Evolutionary conservation across 1,284 basidiomycete species (phyloP).

Genomic region (Ustilago tritici): DNA sequence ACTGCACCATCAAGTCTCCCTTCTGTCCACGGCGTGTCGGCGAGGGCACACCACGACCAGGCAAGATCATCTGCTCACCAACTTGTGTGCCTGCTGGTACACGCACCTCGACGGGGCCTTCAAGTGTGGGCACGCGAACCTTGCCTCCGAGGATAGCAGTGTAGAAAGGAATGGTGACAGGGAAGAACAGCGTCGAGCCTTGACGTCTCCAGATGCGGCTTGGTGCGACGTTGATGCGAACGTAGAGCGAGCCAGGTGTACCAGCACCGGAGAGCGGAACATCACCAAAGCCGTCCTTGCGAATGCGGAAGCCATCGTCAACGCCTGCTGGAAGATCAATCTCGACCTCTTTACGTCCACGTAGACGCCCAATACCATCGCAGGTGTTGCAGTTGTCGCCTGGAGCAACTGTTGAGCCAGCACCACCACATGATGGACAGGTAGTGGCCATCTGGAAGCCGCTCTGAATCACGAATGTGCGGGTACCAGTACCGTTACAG

Average conservation of each 20-base stretch:
- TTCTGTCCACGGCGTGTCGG: slow-evolving; percentile 73
- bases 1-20: slow-evolving; percentile 92
- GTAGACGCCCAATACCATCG: slow-evolving; percentile 87
- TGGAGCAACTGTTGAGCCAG: slow-evolving; percentile 83
- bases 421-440: slow-evolving; percentile 86
- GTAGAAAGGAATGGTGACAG: slow-evolving; percentile 91
- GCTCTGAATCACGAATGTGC: slow-evolving; percentile 89
- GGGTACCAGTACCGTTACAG: slow-evolving; percentile 88
- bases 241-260: slow-evolving; percentile 83
- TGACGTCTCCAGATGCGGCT: slow-evolving; percentile 90
- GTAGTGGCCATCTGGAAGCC: slow-evolving; percentile 98
- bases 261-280: slow-evolving; percentile 79
- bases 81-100: slow-evolving; percentile 94
- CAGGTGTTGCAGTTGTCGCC: slow-evolving; percentile 84
- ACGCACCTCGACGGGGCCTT: slow-evolving; percentile 94
- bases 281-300: slow-evolving; percentile 86
- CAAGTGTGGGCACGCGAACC: slow-evolving; percentile 92
- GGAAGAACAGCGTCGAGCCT: slow-evolving; percentile 90
- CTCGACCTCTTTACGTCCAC: slow-evolving; percentile 81
- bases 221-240: slow-evolving; percentile 85
- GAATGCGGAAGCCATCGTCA: slow-evolving; percentile 95
- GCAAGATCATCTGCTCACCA: slow-evolving; percentile 95
- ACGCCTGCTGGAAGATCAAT: slow-evolving; percentile 85
- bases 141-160: slow-evolving; percentile 90
- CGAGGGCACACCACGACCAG: slow-evolving; percentile 84